Evolutionary conservation across 371 early-diverging fungal species (phyloP), one percentile per base, ranked within the genome.

Genomic region (Mucor velutinosus): DNA sequence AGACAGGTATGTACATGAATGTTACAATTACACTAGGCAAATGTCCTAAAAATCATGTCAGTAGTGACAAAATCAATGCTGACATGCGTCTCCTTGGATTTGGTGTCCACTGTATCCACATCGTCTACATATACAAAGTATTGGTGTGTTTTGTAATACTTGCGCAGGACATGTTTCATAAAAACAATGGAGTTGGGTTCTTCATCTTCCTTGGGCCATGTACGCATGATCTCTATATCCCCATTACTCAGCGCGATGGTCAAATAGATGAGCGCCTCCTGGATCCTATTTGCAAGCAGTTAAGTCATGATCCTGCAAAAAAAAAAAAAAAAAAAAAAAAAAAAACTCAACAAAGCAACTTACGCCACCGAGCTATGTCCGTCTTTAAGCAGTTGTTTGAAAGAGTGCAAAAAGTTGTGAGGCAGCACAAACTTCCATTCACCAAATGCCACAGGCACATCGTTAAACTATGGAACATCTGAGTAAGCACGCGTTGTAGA

Each of bases 81-180:
- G 14, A n/a, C 10, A 5, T 30, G 43, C 8, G 53, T 27, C 1
- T 66, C 37, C 21, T 39, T 60, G 3, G 1, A 32, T 1, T 41
- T 0, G 55, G 6, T 7, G 7, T 10, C 10, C 17, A 74, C 51
- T 41, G 67, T 37, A 0, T n/a, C 35, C 14, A 64, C 51, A 53
- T 74, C 74, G 57, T 74, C 74, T 0, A 64, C 67, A 25, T 67
- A 66, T 0, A 74, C 62, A 61, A 74, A 74, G 7, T 70, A 67
- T 19, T 67, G 74, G 25, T 30, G 39, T 14, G 17, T 43, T 23
- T 61, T 60, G 33, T 70, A 70, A 1, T 64, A 60, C 12, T 67
- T 51, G 1, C 35, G 58, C 7, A 59, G 23, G 3, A 70, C 35
- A 3, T 19, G 19, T 1, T 70, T 43, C 32, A 74, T 60, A n/a